Evolutionary conservation across 1,139 yeast species (phyloP).

Genomic region (Blastobotrys elegans): DNA sequence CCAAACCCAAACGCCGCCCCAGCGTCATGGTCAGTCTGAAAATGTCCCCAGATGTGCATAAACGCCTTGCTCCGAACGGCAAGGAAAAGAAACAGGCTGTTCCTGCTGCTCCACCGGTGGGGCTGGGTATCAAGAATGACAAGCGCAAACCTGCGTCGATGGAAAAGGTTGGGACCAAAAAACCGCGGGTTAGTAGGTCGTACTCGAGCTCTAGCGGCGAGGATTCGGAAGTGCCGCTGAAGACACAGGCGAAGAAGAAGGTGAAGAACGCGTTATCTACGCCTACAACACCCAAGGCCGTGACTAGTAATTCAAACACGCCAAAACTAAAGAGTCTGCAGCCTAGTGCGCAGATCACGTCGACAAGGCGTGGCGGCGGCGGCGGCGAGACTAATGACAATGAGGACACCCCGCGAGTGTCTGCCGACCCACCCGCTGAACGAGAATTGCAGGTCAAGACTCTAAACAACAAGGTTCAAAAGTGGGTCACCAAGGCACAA

Average conservation of each 20-base stretch:
- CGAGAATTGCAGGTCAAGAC: neutral
- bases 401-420: too few species aligned
- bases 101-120: constrained; percentile 1
- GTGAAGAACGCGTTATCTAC: neutral
- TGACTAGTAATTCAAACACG: neutral
- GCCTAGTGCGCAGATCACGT: constrained; percentile 2
- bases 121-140: constrained; percentile 11
- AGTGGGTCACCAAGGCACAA: constrained; percentile 34
- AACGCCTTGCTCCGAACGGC: neutral
- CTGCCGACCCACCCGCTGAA: too few species aligned
- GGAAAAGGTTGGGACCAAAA: constrained; percentile 9
- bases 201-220: constrained; percentile 19
- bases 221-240: constrained; percentile 17
- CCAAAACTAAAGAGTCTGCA: constrained; percentile 4
- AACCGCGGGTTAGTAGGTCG: constrained; percentile 20
- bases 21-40: constrained; percentile 21
- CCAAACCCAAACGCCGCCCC: constrained; percentile 9
- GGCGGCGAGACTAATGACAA: neutral
- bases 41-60: constrained; percentile 10
- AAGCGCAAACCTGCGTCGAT: neutral
- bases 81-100: neutral
- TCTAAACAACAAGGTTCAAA: constrained; percentile 20
- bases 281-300: constrained; percentile 3
- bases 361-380: neutral
- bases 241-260: constrained; percentile 3